Percentiles rank a stretch among this genome's conserved stretches.
Evolutionary conservation across 140 eudicot species (phyloP).

Genomic region (Stevia rebaudiana): DNA sequence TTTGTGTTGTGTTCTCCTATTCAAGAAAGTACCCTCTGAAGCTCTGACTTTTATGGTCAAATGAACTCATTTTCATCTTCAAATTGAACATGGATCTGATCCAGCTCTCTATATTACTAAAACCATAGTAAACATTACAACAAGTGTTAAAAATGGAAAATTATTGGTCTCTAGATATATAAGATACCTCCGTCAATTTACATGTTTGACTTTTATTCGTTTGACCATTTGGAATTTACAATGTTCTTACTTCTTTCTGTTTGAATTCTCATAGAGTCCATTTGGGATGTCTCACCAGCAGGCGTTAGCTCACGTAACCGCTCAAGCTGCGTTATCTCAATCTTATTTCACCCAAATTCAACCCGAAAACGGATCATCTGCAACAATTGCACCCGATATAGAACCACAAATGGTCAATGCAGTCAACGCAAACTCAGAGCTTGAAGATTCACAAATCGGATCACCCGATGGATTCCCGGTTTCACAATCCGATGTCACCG

Average conservation of each 20-base stretch:
- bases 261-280: slow-evolving; percentile 53
- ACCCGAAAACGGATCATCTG: slow-evolving; percentile 35
- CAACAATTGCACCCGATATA: slow-evolving; percentile 5
- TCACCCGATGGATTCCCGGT: slow-evolving; percentile 33
- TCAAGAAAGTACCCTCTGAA: background rate
- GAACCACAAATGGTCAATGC: slow-evolving; percentile 19
- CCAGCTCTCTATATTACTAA: background rate
- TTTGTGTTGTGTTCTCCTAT: background rate
- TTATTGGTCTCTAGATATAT: slow-evolving; percentile 4
- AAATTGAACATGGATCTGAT: background rate
- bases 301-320: slow-evolving; percentile 90
- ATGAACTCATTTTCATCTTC: slow-evolving; percentile 15
- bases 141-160: background rate
- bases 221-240: slow-evolving; percentile 2
- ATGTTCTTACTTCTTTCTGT: background rate
- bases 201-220: slow-evolving; percentile 5
- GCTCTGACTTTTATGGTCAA: slow-evolving; percentile 20
- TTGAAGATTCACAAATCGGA: slow-evolving; percentile 46
- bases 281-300: slow-evolving; percentile 95
- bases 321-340: slow-evolving; percentile 80
- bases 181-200: background rate
- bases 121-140: background rate
- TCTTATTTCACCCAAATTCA: slow-evolving; percentile 39
- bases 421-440: slow-evolving; percentile 24
- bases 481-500: slow-evolving; percentile 31